A percentile compares a stretch with the other conserved stretches of the same genome.
These are phyloP conservation scores for Mycena vitilis DNA, from an alignment of 768 basidiomycete genomes.

Conservation along the genomic window DNA sequence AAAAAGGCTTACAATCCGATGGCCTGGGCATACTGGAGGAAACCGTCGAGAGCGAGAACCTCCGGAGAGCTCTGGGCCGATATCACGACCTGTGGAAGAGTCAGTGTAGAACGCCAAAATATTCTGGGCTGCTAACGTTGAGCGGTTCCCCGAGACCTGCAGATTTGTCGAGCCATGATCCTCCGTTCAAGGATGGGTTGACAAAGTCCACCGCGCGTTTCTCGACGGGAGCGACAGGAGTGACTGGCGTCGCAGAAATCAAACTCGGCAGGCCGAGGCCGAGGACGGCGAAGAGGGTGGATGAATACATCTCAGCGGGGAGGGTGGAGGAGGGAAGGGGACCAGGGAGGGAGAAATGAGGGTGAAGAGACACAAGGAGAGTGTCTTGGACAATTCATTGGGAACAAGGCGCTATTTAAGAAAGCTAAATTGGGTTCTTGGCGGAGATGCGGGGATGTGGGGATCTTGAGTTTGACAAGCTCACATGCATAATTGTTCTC, in stretches of 20 bases:
- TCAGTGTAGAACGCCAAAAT: background rate
- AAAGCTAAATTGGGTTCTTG: background rate
- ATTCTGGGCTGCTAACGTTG: conserved; percentile 48
- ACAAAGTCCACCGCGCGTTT: conserved; percentile 44
- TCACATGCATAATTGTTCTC: conserved; percentile 12
- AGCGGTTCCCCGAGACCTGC: conserved; percentile 59
- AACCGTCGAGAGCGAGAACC: conserved; percentile 53
- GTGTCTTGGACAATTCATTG: conserved; percentile 12
- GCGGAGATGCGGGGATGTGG: no score
- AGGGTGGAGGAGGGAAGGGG: background rate
- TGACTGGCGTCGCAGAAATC: conserved; percentile 21
- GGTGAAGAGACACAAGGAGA: conserved; percentile 21
- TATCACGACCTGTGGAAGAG: conserved; percentile 44
- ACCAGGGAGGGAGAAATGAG: conserved; percentile 5
- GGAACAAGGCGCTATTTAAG: background rate
- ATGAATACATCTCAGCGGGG: conserved; percentile 15
- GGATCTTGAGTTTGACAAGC: conserved; percentile 21
- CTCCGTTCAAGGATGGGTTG: conserved; percentile 49
- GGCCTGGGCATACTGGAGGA: conserved; percentile 58
- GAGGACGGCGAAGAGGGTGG: conserved; percentile 21
- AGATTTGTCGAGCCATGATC: conserved; percentile 57
- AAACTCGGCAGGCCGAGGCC: conserved; percentile 23
- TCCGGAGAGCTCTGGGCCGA: conserved; percentile 57
- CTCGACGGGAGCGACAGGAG: background rate
- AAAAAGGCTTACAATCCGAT: conserved; percentile 56